Conservation (phyloP, 495 filamentous ascomycete genomes). For the Talaromyces adpressus region DNA sequence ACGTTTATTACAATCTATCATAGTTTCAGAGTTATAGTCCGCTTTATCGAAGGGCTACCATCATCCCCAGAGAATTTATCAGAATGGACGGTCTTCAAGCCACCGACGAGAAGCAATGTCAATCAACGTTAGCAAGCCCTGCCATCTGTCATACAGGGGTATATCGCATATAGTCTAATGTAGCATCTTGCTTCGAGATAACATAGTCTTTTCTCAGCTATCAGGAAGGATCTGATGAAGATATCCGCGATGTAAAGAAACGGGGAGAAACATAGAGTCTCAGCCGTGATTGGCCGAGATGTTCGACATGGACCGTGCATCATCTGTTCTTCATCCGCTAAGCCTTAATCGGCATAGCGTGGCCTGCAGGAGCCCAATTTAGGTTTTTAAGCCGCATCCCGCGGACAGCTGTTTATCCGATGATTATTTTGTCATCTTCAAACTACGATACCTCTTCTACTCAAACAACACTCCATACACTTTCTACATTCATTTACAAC, state of each 20-base stretch:
- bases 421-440: conserved; percentile 12
- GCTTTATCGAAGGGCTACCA: background rate
- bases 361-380: conserved; percentile 23
- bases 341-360: conserved; percentile 9
- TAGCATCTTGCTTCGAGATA: too few relatives aligned
- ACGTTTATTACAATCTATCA: too few relatives aligned
- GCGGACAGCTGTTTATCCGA: conserved; percentile 21
- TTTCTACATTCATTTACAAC: background rate
- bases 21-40: background rate
- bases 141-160: background rate
- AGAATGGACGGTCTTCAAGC: background rate
- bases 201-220: background rate
- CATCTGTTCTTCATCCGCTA: conserved; percentile 16
- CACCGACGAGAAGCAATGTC: background rate
- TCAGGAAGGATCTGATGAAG: background rate
- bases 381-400: conserved; percentile 40
- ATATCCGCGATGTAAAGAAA: background rate
- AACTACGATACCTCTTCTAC: background rate
- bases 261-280: background rate
- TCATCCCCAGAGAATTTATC: background rate
- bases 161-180: background rate
- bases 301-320: conserved; percentile 7
- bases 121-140: background rate
- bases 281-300: conserved; percentile 7
- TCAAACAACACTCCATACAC: background rate